These are phyloP conservation scores for Yamadazyma pseudoaaseri DNA, from an alignment of 1,139 yeast species.

Conservation along the genomic window DNA sequence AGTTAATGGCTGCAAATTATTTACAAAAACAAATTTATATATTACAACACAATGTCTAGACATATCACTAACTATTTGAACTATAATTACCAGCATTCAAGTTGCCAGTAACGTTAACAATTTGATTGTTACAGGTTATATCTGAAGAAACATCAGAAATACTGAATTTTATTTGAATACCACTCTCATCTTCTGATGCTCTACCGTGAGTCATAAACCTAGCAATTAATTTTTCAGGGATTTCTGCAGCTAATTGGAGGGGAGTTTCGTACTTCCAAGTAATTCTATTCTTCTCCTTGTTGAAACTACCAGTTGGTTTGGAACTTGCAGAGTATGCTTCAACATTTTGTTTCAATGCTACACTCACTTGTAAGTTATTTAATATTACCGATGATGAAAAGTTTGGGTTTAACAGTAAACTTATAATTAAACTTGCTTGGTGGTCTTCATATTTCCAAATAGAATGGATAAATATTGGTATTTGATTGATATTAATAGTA, in stretches of 20 bases:
- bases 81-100: slow-evolving; percentile 17
- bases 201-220: slow-evolving; percentile 64
- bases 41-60: slow-evolving; percentile 1
- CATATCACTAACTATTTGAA: slow-evolving; percentile 8
- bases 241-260: slow-evolving; percentile 33
- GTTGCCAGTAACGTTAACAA: slow-evolving; percentile 14
- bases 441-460: slow-evolving; percentile 85
- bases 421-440: slow-evolving; percentile 82
- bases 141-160: slow-evolving; percentile 23
- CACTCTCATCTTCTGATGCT: slow-evolving; percentile 67
- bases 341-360: slow-evolving; percentile 44
- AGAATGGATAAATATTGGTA: slow-evolving; percentile 76
- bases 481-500: slow-evolving; percentile 34
- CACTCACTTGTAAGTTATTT: slow-evolving; percentile 67
- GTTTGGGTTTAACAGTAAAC: slow-evolving; percentile 58
- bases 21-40: neutral
- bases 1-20: neutral
- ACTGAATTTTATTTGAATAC: slow-evolving; percentile 65
- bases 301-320: slow-evolving; percentile 87
- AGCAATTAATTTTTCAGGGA: slow-evolving; percentile 58
- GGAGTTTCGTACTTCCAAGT: slow-evolving; percentile 74
- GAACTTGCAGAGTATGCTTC: slow-evolving; percentile 74
- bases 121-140: slow-evolving; percentile 11
- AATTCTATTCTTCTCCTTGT: slow-evolving; percentile 77
- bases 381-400: slow-evolving; percentile 43